Conservation (phyloP, 495 filamentous ascomycete species). For the Xylaria flabelliformis region DNA sequence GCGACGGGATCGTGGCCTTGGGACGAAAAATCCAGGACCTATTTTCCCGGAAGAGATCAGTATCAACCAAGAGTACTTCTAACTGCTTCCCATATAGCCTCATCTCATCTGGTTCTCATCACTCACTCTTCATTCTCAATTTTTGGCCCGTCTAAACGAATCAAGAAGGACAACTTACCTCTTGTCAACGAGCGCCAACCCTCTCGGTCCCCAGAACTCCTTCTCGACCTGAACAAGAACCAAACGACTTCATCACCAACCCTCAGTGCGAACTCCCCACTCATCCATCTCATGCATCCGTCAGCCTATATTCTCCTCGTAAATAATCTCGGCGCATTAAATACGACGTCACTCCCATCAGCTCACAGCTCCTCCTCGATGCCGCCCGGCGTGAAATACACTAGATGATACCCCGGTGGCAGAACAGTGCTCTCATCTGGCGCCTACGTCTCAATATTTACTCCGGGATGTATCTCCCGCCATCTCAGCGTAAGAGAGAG, state of each 20-base stretch:
- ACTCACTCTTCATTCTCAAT: neutral
- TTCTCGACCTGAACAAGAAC: constrained; percentile 71
- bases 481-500: constrained; percentile 59
- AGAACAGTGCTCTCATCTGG: constrained; percentile 49
- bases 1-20: constrained; percentile 42
- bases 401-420: constrained; percentile 65
- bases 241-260: constrained; percentile 48
- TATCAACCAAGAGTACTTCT: neutral
- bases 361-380: constrained; percentile 57
- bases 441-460: neutral
- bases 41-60: neutral
- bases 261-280: constrained; percentile 51
- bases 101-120: neutral
- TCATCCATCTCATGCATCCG: constrained; percentile 60
- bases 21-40: constrained; percentile 69
- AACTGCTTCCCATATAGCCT: neutral
- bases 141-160: neutral
- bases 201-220: constrained; percentile 58
- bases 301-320: constrained; percentile 76
- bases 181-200: constrained; percentile 60
- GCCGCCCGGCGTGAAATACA: constrained; percentile 64
- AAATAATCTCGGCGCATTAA: constrained; percentile 64
- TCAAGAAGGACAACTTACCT: constrained; percentile 41
- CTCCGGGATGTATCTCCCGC: neutral
- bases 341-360: constrained; percentile 67